Base-by-base conservation (phyloP, 2,329 filamentous ascomycete genomes). In the Diaporthe eres region DNA sequence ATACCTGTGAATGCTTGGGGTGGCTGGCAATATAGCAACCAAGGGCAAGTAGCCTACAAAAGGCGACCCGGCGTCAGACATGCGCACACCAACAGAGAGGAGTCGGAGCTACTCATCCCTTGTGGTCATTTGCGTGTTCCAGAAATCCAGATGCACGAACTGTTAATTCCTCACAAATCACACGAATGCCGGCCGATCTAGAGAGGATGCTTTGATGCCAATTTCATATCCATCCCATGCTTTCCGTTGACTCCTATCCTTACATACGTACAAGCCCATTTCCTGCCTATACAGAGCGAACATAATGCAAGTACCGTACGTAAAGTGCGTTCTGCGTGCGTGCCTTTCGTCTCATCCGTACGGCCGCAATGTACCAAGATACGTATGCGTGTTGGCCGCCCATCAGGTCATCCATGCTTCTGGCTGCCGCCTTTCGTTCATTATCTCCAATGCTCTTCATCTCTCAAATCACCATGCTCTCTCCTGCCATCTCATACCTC, bases 251-350 rank as follows among this genome's bases (percentile, higher is more conserved):
- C 44, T 75, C 68, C 73, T 75, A 76, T 72, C 49, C 42, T 58
- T 72, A 75, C 65, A 75, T 72, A 75, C 75, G 72, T 76, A 75
- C 75, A 72, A 58, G 39, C 53, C 68, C 68, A 74, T 75, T 63
- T 51, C 39, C 60, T 57, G 71, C 57, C 55, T 58, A 25, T 55
- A 63, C 67, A 73, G 65, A 75, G 70, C 51, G 70, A 49, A 73
- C 70, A 73, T 74, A 51, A 72, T 72, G 60, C 67, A 68, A 63
- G 60, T 74, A 25, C 51, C 67, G 57, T 67, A 61, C 47, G 67
- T 73, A 72, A 74, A 55, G 55, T 75, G 72, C 72, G 58, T 76
- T 55, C 34, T 71, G 53, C 68, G 60, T 65, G 60, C 72, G 72
- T 71, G 60, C 73, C 49, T 71, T 60, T 76, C 73, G 67, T 74